Percentiles rank a stretch among this genome's conserved stretches.
Conservation (phyloP, 345 rosid species). For the Linum tenue region DNA sequence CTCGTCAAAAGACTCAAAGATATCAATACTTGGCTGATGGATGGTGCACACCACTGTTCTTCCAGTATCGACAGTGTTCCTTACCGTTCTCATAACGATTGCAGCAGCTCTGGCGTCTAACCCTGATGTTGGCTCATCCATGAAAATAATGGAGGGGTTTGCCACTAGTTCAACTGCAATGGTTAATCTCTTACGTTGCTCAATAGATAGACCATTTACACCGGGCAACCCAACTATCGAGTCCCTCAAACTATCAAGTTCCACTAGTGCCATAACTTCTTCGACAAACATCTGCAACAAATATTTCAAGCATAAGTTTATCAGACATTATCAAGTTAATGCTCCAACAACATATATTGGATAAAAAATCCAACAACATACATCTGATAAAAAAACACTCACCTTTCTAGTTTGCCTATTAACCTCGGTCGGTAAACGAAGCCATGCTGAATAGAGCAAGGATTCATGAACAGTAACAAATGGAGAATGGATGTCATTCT, state of each 20-base stretch:
- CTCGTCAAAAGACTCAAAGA: conserved; percentile 7
- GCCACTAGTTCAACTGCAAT: conserved; percentile 25
- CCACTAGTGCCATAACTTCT: conserved; percentile 14
- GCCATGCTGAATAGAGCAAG: conserved; percentile 11
- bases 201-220: conserved; percentile 16
- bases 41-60: conserved; percentile 11
- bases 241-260: conserved; percentile 14
- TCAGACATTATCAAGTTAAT: neutral
- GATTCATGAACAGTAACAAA: conserved; percentile 5
- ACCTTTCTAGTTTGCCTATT: conserved; percentile 3
- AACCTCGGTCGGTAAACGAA: conserved; percentile 6
- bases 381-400: neutral
- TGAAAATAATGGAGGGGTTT: conserved; percentile 20
- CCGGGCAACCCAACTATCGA: conserved; percentile 16
- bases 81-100: conserved; percentile 11
- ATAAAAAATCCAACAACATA: too few relatives aligned
- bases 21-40: conserved; percentile 12
- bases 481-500: conserved; percentile 9
- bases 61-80: conserved; percentile 10
- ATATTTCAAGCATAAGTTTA: neutral
- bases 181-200: conserved; percentile 23
- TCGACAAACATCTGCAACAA: conserved; percentile 8
- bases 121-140: conserved; percentile 28
- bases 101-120: conserved; percentile 26
- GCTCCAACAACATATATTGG: neutral